Evolutionary conservation across 2,329 filamentous ascomycete genomes (phyloP), one percentile per base, ranked within the genome.

Genomic region (Trichoderma sp.): DNA sequence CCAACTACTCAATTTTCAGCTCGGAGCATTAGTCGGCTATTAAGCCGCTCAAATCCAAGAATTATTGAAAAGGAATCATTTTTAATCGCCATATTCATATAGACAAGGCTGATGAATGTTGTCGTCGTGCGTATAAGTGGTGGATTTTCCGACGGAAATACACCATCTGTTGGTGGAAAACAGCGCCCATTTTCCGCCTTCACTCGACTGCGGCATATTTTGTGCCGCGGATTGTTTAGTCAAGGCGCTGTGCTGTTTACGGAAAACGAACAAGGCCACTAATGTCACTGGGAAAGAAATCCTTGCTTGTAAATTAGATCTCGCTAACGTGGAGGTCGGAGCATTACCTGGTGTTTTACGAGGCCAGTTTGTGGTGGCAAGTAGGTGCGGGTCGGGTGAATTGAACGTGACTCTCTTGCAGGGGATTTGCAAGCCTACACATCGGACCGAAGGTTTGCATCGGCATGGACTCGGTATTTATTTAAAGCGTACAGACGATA

Each of bases 111-210:
- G 25, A 29, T 9, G 7, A 34, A 34, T 15, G 13, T 5, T 9
- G 27, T 17, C 8, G 27, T 52, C 34, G 10, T 52, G n/a, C 22
- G 32, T 39, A n/a, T 39, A 53, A 53, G 32, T 32, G 12, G 12
- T 17, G 37, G 4, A n/a, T 64, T 64, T 56, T 64, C 61, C 61
- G 61, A 45, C 61, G 61, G 61, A 64, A 56, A 64, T 56, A 39
- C 48, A 39, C 13, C 9, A 19, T n/a, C 4, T 27, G 61, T 56
- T 64, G 50, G 50, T 25, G 61, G 61, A 64, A 64, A 42, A 32
- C 34, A 5, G 27, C 42, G 13, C 2, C 34, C 6, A 27, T 34
- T 64, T 64, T 54, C 35, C 50, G 50, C 25, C 29, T 5, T 10
- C 10, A 17, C 2, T 19, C n/a, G 2, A 22, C 10, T 17, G 17